These are phyloP conservation scores for Forsythia suspensa DNA, from an alignment of 257 asterid species.

Conservation along the genomic window DNA sequence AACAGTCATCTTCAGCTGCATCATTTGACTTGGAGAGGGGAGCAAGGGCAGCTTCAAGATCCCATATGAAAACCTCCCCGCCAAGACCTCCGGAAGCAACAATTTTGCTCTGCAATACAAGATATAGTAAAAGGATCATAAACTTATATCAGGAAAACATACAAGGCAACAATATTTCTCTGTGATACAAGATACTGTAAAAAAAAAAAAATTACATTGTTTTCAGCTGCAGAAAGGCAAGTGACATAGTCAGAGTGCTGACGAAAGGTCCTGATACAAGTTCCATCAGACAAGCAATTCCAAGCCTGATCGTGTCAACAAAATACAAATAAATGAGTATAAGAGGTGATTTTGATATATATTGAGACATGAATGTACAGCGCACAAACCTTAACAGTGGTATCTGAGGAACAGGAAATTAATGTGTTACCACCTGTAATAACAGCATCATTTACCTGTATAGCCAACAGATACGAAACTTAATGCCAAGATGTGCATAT, in stretches of 20 bases:
- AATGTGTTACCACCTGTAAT: conserved; percentile 70
- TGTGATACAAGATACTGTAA: not conserved
- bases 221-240: conserved; percentile 90
- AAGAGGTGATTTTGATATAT: conserved; percentile 8
- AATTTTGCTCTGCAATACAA: conserved; percentile 61
- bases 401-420: conserved; percentile 95
- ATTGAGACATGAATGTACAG: conserved; percentile 10
- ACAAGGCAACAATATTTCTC: not conserved
- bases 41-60: conserved; percentile 87
- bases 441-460: conserved; percentile 94
- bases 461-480: conserved; percentile 24
- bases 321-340: conserved; percentile 21
- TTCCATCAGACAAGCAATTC: conserved; percentile 72
- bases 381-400: conserved; percentile 79
- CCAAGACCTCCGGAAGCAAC: conserved; percentile 98
- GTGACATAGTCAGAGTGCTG: conserved; percentile 95
- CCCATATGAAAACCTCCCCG: conserved; percentile 98
- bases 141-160: conserved; percentile 14
- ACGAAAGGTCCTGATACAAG: conserved; percentile 70
- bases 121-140: conserved; percentile 22
- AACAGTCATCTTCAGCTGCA: conserved; percentile 65
- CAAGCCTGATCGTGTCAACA: conserved; percentile 58
- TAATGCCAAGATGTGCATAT: conserved; percentile 17
- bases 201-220: conserved; percentile 53
- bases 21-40: conserved; percentile 75